Percentiles rank a stretch among this genome's conserved stretches.
These are phyloP conservation scores for Aureobasidium subglaciale DNA, from an alignment of 2,329 filamentous ascomycete species.

Conservation along the genomic window DNA sequence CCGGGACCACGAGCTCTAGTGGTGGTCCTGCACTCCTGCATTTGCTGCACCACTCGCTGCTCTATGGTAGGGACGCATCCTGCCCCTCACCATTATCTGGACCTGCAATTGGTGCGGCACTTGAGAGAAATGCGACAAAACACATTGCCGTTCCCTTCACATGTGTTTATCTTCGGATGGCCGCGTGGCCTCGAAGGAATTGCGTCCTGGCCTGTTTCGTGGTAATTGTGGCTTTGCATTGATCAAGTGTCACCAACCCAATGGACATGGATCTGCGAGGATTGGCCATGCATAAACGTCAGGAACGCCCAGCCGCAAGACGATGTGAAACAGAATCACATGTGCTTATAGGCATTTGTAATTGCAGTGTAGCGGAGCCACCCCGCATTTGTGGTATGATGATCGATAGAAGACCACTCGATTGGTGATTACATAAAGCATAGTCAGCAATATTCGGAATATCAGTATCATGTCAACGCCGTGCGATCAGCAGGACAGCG, in stretches of 20 bases:
- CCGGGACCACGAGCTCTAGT: neutral
- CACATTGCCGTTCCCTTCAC: neutral
- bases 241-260: neutral
- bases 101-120: neutral
- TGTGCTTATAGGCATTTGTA: neutral
- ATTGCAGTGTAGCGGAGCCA: neutral
- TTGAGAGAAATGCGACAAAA: neutral
- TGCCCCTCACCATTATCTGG: neutral
- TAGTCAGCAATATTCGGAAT: neutral
- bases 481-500: no score
- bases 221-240: neutral
- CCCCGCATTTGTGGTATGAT: neutral
- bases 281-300: slow-evolving; percentile 2
- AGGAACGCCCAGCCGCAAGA: neutral
- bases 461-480: no score
- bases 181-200: neutral
- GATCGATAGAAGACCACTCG: neutral
- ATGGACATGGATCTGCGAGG: neutral
- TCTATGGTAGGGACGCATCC: neutral
- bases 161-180: neutral
- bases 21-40: neutral
- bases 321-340: slow-evolving; percentile 9
- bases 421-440: neutral
- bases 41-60: neutral
- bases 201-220: neutral